A percentile compares a stretch with the other conserved stretches of the same genome.
Evolutionary conservation across 2,329 filamentous ascomycete genomes (phyloP).

Genomic region (Fusarium sp.): DNA sequence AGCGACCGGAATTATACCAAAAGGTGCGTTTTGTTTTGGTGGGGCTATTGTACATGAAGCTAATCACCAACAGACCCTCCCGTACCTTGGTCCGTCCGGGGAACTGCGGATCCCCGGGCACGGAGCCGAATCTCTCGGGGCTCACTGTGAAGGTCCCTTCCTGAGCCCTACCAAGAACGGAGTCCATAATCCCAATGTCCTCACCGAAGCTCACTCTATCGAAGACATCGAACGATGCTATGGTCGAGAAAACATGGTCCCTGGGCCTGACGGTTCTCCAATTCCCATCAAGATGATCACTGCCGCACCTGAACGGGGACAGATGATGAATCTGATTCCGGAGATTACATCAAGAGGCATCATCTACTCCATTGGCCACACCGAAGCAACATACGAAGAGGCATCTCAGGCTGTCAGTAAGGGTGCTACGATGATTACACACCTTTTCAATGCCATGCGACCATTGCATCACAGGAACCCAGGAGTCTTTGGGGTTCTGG

Average conservation of each 20-base stretch:
- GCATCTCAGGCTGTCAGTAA: slow-evolving; percentile 76
- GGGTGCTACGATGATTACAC: slow-evolving; percentile 89
- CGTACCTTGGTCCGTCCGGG: slow-evolving; percentile 80
- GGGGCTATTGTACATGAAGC: slow-evolving; percentile 36
- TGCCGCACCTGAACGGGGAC: slow-evolving; percentile 82
- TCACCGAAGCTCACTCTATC: slow-evolving; percentile 72
- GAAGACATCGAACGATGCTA: slow-evolving; percentile 77
- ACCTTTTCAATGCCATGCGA: slow-evolving; percentile 94
- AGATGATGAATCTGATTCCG: slow-evolving; percentile 75
- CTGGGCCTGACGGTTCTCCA: slow-evolving; percentile 49
- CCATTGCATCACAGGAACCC: slow-evolving; percentile 92
- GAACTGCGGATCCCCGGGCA: slow-evolving; percentile 67
- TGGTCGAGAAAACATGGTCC: slow-evolving; percentile 73
- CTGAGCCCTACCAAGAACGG: slow-evolving; percentile 85
- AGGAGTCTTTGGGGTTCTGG: slow-evolving; percentile 87
- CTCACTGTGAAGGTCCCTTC: slow-evolving; percentile 93
- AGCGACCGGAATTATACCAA: slow-evolving; percentile 83
- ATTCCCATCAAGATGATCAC: slow-evolving; percentile 81
- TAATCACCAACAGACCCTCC: slow-evolving; percentile 66
- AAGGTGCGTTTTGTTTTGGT: slow-evolving; percentile 59
- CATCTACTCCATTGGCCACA: slow-evolving; percentile 84
- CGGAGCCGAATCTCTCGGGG: slow-evolving; percentile 87
- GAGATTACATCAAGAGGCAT: slow-evolving; percentile 74
- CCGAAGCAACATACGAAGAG: slow-evolving; percentile 87
- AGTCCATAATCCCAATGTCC: slow-evolving; percentile 80